Evolutionary conservation across 257 asterid species (phyloP).

Genomic region (Striga asiatica): DNA sequence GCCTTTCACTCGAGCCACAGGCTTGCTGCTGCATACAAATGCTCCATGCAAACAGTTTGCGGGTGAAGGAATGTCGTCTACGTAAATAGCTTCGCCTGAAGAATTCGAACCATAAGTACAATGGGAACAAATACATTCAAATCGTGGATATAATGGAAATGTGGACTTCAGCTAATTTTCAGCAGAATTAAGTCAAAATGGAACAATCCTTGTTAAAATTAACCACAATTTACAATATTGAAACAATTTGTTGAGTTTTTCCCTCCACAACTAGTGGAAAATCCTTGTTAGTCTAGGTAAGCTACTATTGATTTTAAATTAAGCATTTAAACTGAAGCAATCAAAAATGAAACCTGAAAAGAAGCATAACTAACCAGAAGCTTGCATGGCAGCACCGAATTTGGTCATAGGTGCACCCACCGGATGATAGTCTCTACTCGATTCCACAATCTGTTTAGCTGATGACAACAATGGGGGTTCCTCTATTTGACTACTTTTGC

Average conservation of each 20-base stretch:
- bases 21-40: constrained; percentile 43
- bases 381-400: constrained; percentile 53
- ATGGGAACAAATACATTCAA: too few species aligned
- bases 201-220: too few species aligned
- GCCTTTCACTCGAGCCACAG: constrained; percentile 38
- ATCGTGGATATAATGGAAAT: too few species aligned
- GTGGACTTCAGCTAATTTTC: too few species aligned
- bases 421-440: constrained; percentile 39
- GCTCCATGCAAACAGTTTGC: constrained; percentile 56
- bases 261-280: too few species aligned
- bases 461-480: constrained; percentile 27
- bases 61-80: constrained; percentile 73
- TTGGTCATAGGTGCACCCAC: constrained; percentile 57
- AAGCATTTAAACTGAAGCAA: constrained; percentile 1
- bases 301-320: background rate
- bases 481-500: constrained; percentile 6
- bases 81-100: constrained; percentile 67
- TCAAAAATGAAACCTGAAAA: background rate
- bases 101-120: background rate
- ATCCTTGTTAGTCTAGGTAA: too few species aligned
- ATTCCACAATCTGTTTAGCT: constrained; percentile 41
- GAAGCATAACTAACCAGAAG: constrained; percentile 39
- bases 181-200: too few species aligned
- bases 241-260: too few species aligned
- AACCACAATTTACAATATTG: too few species aligned